Conservation (phyloP, 2,329 filamentous ascomycete genomes). For the Leptographium flavum region DNA sequence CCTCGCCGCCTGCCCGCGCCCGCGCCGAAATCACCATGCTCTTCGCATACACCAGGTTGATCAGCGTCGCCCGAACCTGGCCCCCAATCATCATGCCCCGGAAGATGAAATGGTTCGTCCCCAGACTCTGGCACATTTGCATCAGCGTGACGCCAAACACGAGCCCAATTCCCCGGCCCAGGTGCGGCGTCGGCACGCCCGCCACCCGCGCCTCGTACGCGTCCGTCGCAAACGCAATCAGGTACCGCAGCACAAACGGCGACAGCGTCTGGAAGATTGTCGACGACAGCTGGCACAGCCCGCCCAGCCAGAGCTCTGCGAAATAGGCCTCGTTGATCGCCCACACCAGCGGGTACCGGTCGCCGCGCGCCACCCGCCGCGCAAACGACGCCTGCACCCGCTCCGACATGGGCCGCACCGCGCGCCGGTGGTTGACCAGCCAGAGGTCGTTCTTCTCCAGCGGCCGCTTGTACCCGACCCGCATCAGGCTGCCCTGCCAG, state of each 20-base stretch:
- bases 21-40: constrained; percentile 77
- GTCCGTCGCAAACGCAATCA: constrained; percentile 72
- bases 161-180: constrained; percentile 66
- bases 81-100: constrained; percentile 85
- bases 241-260: constrained; percentile 71
- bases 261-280: constrained; percentile 66
- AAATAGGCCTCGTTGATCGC: constrained; percentile 80
- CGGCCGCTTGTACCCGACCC: constrained; percentile 67
- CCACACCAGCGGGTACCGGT: constrained; percentile 60
- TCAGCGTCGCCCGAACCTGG: constrained; percentile 65
- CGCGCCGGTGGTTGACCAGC: constrained; percentile 69
- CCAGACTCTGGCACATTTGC: constrained; percentile 70
- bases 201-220: constrained; percentile 53
- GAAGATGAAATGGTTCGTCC: constrained; percentile 84
- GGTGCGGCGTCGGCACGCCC: constrained; percentile 42
- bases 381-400: constrained; percentile 57
- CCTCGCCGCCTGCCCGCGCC: constrained; percentile 63
- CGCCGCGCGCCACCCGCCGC: constrained; percentile 49
- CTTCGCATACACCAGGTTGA: constrained; percentile 82
- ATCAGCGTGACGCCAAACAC: constrained; percentile 74
- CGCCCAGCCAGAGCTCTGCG: constrained; percentile 73
- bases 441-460: constrained; percentile 80
- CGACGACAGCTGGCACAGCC: constrained; percentile 59
- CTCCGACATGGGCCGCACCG: constrained; percentile 52
- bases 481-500: constrained; percentile 86